Conservation (phyloP, 345 rosid species). For the Geranium brycei region DNA sequence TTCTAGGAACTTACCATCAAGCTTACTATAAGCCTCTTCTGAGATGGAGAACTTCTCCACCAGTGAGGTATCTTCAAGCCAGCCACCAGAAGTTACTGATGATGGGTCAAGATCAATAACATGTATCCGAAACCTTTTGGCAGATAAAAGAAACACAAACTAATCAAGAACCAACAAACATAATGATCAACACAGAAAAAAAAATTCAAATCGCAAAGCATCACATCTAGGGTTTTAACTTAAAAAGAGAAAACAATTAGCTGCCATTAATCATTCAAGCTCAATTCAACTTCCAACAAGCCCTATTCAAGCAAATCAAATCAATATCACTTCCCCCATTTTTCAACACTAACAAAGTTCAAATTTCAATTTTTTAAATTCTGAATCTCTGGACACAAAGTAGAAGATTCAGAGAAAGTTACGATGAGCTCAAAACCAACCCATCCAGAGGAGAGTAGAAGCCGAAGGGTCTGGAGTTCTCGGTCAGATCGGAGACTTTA, state of each 20-base stretch:
- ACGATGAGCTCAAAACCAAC: conserved; percentile 17
- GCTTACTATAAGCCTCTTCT: conserved; percentile 71
- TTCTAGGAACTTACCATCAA: conserved; percentile 28
- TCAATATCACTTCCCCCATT: not conserved
- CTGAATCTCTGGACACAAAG: not conserved
- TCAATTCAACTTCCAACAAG: not conserved
- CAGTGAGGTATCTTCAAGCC: conserved; percentile 86
- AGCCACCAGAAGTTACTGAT: conserved; percentile 81
- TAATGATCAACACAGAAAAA: not conserved
- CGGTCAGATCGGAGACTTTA: conserved; percentile 42
- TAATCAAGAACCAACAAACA: not conserved
- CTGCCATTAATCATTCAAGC: not conserved
- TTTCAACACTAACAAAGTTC: not conserved
- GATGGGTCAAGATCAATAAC: conserved; percentile 79
- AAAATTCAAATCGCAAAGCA: not conserved
- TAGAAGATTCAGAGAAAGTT: not conserved
- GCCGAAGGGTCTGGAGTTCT: conserved; percentile 53
- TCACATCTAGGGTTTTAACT: not conserved
- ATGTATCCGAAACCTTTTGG: conserved; percentile 57
- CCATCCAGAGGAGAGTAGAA: conserved; percentile 75
- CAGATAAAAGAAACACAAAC: not conserved
- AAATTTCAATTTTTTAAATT: too few relatives aligned
- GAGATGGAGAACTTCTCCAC: conserved; percentile 78
- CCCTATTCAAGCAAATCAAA: not conserved
- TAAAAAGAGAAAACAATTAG: too few relatives aligned